Evolutionary conservation across 1,139 yeast genomes (phyloP).

Genomic region (Suhomyces bolitotheri): DNA sequence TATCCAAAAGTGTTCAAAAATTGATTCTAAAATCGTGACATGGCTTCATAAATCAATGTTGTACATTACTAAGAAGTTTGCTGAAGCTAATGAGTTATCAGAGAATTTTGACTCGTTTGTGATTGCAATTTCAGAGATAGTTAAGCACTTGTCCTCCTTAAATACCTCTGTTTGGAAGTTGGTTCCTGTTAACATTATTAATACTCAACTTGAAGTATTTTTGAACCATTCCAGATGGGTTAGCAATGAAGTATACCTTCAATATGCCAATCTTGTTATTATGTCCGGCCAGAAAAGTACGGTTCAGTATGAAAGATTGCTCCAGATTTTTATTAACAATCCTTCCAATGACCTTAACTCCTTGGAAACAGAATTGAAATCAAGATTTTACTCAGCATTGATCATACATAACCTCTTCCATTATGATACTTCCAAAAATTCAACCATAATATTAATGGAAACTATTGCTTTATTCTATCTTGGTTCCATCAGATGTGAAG

Average conservation of each 20-base stretch:
- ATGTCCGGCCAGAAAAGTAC: constrained; percentile 35
- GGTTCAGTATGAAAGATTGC: constrained; percentile 51
- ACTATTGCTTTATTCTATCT: constrained; percentile 52
- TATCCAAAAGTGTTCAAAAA: constrained; percentile 12
- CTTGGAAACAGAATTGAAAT: constrained; percentile 25
- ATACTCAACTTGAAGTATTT: constrained; percentile 69
- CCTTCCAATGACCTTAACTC: constrained; percentile 32
- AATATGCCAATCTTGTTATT: constrained; percentile 42
- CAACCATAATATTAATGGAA: constrained; percentile 49
- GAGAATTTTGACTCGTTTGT: constrained; percentile 33
- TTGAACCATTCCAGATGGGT: constrained; percentile 52
- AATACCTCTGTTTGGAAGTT: constrained; percentile 38
- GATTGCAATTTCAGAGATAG: constrained; percentile 19
- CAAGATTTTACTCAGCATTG: constrained; percentile 45
- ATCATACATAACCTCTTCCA: constrained; percentile 47
- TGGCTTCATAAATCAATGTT: constrained; percentile 57
- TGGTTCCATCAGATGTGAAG: constrained; percentile 66
- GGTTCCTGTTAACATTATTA: constrained; percentile 50
- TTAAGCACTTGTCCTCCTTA: constrained; percentile 14
- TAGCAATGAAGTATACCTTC: constrained; percentile 32
- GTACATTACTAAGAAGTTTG: constrained; percentile 62
- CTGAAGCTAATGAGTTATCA: constrained; percentile 47
- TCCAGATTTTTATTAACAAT: constrained; percentile 67
- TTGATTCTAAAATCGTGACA: constrained; percentile 10
- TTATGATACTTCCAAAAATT: constrained; percentile 47